These are phyloP conservation scores for Candida pseudofarinosa DNA, from an alignment of 805 yeast species.

Conservation along the genomic window DNA sequence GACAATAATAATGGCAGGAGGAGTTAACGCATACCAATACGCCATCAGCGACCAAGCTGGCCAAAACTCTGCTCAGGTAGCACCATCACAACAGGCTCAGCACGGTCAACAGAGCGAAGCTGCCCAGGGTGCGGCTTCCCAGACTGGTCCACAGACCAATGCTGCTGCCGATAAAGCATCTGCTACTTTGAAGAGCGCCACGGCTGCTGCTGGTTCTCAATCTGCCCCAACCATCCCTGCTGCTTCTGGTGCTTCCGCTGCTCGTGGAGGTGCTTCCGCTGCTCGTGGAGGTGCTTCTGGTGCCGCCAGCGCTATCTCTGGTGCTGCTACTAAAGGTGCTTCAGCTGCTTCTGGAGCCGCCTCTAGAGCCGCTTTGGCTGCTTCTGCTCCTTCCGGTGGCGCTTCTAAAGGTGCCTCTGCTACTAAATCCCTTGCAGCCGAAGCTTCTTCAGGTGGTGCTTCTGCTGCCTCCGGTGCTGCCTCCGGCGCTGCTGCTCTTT, in stretches of 20 bases:
- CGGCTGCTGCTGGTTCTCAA: not conserved
- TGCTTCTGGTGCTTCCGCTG: conserved; percentile 3
- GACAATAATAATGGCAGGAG: conserved; percentile 1
- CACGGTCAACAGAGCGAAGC: not conserved
- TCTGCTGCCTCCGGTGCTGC: conserved; percentile 11
- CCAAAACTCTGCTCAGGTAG: not conserved
- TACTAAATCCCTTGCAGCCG: conserved; percentile 7
- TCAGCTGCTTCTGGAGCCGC: conserved; percentile 12
- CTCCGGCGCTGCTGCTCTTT: conserved; percentile 10
- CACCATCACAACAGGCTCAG: conserved; percentile 6
- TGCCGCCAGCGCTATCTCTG: conserved; percentile 9
- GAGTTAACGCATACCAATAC: conserved; percentile 28
- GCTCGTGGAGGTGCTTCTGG: not conserved
- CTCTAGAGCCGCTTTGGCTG: not conserved
- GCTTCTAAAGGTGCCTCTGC: conserved; percentile 12
- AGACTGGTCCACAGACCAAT: conserved; percentile 3
- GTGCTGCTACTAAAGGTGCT: conserved; percentile 6
- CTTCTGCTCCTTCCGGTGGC: conserved; percentile 6
- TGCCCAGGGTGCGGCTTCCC: too few relatives aligned
- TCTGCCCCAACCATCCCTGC: conserved; percentile 3
- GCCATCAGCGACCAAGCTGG: conserved; percentile 14
- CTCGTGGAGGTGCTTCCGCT: too few relatives aligned
- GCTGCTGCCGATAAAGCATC: conserved; percentile 13
- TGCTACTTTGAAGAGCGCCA: conserved; percentile 10
- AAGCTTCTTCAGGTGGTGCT: conserved; percentile 7